phyloP scores from a whole-genome alignment of 257 asterid species.

The Leptodermis oblonga region DNA sequence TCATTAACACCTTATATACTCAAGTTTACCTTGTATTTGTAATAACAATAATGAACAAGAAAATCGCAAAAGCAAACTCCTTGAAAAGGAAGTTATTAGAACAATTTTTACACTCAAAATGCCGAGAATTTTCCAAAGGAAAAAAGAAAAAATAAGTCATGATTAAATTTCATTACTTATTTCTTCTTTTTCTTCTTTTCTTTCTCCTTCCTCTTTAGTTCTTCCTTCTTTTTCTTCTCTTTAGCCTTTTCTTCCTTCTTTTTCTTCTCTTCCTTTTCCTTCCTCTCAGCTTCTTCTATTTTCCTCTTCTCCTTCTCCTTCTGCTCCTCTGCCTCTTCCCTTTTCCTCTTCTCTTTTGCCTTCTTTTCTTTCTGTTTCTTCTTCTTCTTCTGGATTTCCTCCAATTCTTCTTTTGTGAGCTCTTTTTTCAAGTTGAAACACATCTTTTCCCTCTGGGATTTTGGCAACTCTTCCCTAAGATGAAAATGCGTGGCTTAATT shows the following conservation, averaged over 20 bases:
- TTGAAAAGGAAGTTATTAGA: neutral
- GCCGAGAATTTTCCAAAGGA: neutral
- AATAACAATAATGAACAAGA: no score
- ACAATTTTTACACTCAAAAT: neutral
- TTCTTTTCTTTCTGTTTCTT: slow-evolving; percentile 12
- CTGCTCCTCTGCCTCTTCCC: neutral
- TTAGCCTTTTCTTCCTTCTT: slow-evolving; percentile 1
- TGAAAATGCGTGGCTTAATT: no score
- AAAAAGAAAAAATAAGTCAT: neutral
- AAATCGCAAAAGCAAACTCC: neutral
- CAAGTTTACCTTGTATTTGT: no score
- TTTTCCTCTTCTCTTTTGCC: slow-evolving; percentile 4
- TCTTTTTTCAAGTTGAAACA: slow-evolving; percentile 23
- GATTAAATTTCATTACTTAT: neutral
- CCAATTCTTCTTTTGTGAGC: slow-evolving; percentile 19
- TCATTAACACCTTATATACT: no score
- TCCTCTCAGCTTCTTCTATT: neutral
- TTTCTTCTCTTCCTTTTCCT: neutral
- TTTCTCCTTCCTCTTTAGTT: neutral
- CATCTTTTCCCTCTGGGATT: neutral
- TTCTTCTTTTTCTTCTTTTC: slow-evolving; percentile 1
- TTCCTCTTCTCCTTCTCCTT: neutral
- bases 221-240: neutral
- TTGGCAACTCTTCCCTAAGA: no score
- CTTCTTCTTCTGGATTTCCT: slow-evolving; percentile 21